Base-by-base conservation (phyloP, 176 grass and related monocot genomes). In the Musa beccarii region DNA sequence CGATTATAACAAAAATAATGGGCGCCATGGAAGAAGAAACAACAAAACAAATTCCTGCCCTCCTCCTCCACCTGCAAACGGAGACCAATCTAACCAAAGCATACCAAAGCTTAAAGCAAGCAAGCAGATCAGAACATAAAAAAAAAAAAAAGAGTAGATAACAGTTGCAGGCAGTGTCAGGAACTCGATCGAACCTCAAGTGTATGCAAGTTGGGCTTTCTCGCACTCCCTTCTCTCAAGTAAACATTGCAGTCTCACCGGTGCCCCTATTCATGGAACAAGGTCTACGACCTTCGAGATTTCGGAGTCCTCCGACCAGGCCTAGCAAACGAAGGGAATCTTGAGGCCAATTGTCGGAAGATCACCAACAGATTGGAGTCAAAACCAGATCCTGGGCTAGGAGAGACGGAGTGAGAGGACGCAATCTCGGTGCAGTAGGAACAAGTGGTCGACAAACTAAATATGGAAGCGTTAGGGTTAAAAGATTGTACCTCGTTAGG, bases 1-100 rank as follows among this genome's bases (percentile, higher is more conserved):
- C 89, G 43, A 88, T 87, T 66, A 80, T 85, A 75, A 88, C 79
- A 83, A 87, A 96, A 62, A 77, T 84, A 59, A 78, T 75, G 68
- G 83, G 75, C 72, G 82, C 78, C 87, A 88, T 86, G 15, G 15
- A 15, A 61, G 51, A 11, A 61, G 51, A 11, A 8, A 21, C 0
- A 34, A 29, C 12, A 7, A 2, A 68, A 9, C 15, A 25, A 68
- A 68, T 43, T 17, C 12, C 34, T 49, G 49, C 17, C 66, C 12
- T 49, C 11, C n/a, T 69, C 57, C 57, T 21, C 57, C 14, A 61
- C 17, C 57, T 3, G 34, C 34, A 43, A 43, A 6, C 29, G 56
- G 1, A 66, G 10, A 14, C 21, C 9, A 26, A 28, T 26, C 3
- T 23, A 25, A 66, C 22, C 9, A 66, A 28, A 34, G 29, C 29